A percentile compares a stretch with the other conserved stretches of the same genome.
Conservation (phyloP, 768 basidiomycete species). For the Flagelloscypha sp. region DNA sequence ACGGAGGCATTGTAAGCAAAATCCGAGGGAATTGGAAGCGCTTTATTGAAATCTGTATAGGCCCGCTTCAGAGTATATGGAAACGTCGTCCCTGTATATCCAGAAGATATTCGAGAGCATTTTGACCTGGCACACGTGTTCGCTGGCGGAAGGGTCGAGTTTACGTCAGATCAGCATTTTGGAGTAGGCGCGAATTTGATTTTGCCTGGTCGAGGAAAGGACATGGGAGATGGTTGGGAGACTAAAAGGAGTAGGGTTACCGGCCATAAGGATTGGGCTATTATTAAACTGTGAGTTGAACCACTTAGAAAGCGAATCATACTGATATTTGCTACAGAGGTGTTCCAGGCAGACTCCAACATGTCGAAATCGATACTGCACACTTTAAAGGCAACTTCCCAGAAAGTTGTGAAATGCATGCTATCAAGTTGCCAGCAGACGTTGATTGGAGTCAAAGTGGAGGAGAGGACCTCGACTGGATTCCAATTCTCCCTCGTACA, state of each 20-base stretch:
- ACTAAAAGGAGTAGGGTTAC: constrained; percentile 77
- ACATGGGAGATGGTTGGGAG: constrained; percentile 99
- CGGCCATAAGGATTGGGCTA: constrained; percentile 86
- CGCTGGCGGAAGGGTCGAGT: constrained; percentile 77
- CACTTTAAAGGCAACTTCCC: constrained; percentile 97
- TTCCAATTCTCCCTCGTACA: constrained; percentile 59
- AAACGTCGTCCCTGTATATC: constrained; percentile 56
- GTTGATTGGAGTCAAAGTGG: constrained; percentile 29
- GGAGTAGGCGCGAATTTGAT: constrained; percentile 88
- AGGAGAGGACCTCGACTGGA: constrained; percentile 52
- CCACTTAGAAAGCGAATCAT: constrained; percentile 2
- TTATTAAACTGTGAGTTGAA: constrained; percentile 72
- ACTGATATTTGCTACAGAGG: constrained; percentile 39
- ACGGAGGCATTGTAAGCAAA: constrained; percentile 84
- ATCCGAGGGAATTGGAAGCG: constrained; percentile 3
- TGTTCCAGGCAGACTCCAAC: constrained; percentile 60
- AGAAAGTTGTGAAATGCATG: constrained; percentile 76
- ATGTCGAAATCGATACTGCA: constrained; percentile 85
- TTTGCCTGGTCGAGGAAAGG: constrained; percentile 82
- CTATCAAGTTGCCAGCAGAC: constrained; percentile 28
- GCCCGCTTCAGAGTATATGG: constrained; percentile 93
- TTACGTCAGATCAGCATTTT: constrained; percentile 90
- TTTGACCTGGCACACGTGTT: constrained; percentile 91
- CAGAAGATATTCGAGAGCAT: constrained; percentile 32
- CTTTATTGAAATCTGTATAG: constrained; percentile 28